phyloP scores from a whole-genome alignment of 306 rosid genomes.

The Vigna mungo region DNA sequence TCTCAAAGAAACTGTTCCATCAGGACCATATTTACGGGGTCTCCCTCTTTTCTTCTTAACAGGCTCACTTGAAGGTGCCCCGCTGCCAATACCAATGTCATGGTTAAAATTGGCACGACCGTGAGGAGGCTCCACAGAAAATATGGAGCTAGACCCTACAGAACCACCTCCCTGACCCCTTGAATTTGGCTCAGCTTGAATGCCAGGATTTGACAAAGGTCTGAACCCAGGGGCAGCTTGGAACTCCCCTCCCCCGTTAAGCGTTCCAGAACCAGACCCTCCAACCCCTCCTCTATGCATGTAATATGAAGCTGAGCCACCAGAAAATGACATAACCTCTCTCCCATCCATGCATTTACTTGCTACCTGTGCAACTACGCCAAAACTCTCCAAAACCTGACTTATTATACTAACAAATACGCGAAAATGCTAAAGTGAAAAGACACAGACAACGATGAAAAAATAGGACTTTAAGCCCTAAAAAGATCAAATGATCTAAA shows the following conservation, averaged over 20 bases:
- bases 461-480: conserved; percentile 39
- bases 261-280: conserved; percentile 76
- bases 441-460: conserved; percentile 31
- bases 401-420: conserved; percentile 23
- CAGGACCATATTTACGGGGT: conserved; percentile 93
- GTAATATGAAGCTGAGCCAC: conserved; percentile 84
- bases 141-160: conserved; percentile 62
- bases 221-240: conserved; percentile 80
- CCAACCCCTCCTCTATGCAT: conserved; percentile 78
- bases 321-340: conserved; percentile 90
- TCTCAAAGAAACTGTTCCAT: conserved; percentile 75
- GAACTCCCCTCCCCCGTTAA: conserved; percentile 61
- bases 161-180: conserved; percentile 53
- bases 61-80: conserved; percentile 68
- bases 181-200: conserved; percentile 68
- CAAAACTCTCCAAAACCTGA: conserved; percentile 38
- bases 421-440: conserved; percentile 17
- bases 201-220: conserved; percentile 60
- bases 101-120: conserved; percentile 63
- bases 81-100: conserved; percentile 57
- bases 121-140: conserved; percentile 61
- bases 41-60: conserved; percentile 94
- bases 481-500: conserved; percentile 36
- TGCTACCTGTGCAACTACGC: conserved; percentile 35
- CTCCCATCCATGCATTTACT: conserved; percentile 99